Evolutionary conservation across 169 alveolate genomes (phyloP).

Genomic region (Neospora caninum): DNA sequence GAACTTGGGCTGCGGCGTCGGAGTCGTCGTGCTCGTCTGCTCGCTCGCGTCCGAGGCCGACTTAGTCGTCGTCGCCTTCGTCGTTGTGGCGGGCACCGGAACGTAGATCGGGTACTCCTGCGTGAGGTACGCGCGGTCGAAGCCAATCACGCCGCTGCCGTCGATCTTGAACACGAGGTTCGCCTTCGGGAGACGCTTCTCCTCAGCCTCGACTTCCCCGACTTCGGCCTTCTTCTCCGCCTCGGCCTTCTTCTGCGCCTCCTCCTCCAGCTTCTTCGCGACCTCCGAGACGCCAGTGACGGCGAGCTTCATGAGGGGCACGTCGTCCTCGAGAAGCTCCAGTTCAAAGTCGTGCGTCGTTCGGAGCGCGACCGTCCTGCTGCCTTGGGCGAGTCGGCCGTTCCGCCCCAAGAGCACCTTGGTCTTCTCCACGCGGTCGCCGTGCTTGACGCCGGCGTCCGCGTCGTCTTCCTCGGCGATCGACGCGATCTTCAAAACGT

Average conservation of each 20-base stretch:
- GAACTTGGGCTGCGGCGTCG: constrained; percentile 43
- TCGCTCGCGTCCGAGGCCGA: background rate
- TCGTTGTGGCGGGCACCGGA: background rate
- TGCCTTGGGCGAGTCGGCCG: background rate
- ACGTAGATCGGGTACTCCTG: background rate
- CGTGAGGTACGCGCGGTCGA: constrained; percentile 26
- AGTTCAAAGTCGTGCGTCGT: constrained; percentile 24
- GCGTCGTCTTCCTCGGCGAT: constrained; percentile 16
- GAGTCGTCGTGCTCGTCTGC: constrained; percentile 13
- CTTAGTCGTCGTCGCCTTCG: background rate
- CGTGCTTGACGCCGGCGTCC: background rate
- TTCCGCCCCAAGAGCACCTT: background rate
- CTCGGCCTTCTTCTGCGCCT: constrained; percentile 13
- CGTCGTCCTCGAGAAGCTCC: constrained; percentile 42
- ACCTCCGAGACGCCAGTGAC: constrained; percentile 56
- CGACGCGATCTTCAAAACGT: constrained; percentile 34
- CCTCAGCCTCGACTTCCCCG: background rate
- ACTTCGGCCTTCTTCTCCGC: constrained; percentile 31
- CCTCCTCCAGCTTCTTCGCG: constrained; percentile 29
- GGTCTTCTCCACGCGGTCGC: constrained; percentile 2
- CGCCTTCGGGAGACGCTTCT: constrained; percentile 20
- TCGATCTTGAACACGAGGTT: constrained; percentile 8
- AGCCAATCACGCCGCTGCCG: background rate
- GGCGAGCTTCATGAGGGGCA: background rate
- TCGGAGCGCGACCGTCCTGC: background rate